phyloP scores from a whole-genome alignment of 768 basidiomycete species.

The Suillus lakei region DNA sequence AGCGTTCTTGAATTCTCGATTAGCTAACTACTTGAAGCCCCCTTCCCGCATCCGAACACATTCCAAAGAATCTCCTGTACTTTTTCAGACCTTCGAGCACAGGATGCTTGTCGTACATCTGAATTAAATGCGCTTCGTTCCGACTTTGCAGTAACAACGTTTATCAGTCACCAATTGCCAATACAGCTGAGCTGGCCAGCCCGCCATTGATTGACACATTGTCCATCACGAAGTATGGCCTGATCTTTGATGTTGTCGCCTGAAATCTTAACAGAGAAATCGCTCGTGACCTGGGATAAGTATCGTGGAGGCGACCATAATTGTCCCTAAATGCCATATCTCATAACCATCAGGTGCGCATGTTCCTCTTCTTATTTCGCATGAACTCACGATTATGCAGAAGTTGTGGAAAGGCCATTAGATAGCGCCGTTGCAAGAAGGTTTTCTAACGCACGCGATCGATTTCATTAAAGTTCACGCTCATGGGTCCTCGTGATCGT shows the following conservation, averaged over 20 bases:
- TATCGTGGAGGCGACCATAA: background rate
- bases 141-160: background rate
- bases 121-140: background rate
- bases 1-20: background rate
- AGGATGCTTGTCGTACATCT: background rate
- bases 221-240: background rate
- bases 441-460: background rate
- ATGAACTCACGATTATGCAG: background rate
- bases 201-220: background rate
- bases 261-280: background rate
- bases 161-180: background rate
- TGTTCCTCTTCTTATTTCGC: background rate
- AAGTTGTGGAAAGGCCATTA: background rate
- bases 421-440: background rate
- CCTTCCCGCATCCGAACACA: background rate
- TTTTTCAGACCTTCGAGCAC: background rate
- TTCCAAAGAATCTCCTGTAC: background rate
- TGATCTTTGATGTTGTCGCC: background rate
- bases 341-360: background rate
- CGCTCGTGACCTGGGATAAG: background rate
- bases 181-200: background rate
- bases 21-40: background rate
- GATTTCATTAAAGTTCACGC: background rate
- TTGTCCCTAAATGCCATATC: background rate
- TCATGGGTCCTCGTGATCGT: background rate